Conservation (phyloP, 805 yeast genomes). For the Candida ortonii region DNA sequence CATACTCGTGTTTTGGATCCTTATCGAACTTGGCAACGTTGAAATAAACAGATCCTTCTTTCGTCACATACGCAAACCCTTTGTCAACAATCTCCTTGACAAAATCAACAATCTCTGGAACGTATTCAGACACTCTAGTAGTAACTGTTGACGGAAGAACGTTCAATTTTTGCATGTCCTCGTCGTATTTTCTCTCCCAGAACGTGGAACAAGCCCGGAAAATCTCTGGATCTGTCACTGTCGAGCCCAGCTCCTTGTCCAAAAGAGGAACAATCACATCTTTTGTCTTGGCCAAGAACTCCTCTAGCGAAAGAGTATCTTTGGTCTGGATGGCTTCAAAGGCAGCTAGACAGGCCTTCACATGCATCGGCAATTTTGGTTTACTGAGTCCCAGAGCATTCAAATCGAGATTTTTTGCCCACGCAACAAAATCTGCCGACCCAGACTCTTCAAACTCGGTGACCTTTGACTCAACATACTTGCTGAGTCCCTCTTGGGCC, state of each 20-base stretch:
- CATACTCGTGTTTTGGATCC: conserved; percentile 73
- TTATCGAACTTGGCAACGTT: conserved; percentile 81
- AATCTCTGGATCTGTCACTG: conserved; percentile 79
- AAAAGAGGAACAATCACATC: conserved; percentile 73
- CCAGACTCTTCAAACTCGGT: conserved; percentile 36
- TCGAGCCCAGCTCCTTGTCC: conserved; percentile 69
- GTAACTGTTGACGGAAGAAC: conserved; percentile 83
- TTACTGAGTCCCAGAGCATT: conserved; percentile 48
- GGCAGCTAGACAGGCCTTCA: conserved; percentile 59
- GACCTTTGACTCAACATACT: conserved; percentile 54
- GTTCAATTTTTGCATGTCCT: conserved; percentile 81
- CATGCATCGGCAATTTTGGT: conserved; percentile 88
- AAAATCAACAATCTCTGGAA: conserved; percentile 85
- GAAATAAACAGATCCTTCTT: conserved; percentile 94
- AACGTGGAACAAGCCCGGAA: conserved; percentile 79
- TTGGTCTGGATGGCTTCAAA: conserved; percentile 38
- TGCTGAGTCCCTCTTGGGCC: conserved; percentile 42
- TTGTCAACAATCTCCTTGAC: conserved; percentile 71
- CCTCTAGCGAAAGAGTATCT: conserved; percentile 27
- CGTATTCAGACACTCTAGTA: conserved; percentile 92
- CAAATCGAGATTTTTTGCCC: conserved; percentile 52
- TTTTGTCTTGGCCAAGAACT: conserved; percentile 53
- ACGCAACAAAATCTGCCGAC: conserved; percentile 41
- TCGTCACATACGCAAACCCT: conserved; percentile 81
- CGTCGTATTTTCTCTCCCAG: conserved; percentile 85